These are phyloP conservation scores for Metarhizium sp. DNA, from an alignment of 2,329 filamentous ascomycete genomes.

Conservation along the genomic window DNA sequence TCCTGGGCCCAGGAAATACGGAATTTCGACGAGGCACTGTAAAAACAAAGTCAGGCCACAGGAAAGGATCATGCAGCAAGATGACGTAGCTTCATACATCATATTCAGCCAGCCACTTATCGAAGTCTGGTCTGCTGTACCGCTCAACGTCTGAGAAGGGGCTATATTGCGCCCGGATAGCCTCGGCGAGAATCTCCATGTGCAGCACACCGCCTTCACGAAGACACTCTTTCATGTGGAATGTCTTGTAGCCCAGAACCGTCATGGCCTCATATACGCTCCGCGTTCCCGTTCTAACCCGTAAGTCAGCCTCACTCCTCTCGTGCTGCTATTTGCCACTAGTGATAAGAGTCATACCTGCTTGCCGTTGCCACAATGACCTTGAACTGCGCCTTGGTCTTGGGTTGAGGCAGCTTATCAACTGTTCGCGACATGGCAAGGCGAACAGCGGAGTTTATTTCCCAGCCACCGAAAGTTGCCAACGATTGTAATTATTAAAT, in stretches of 20 bases:
- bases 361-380: slow-evolving; percentile 27
- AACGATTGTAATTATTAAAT: too few relatives aligned
- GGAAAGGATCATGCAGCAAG: too few relatives aligned
- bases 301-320: not conserved
- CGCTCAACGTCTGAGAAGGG: slow-evolving; percentile 1
- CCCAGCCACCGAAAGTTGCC: too few relatives aligned
- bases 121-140: slow-evolving; percentile 20
- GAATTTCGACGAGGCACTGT: slow-evolving; percentile 10
- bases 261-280: slow-evolving; percentile 20
- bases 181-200: slow-evolving; percentile 19
- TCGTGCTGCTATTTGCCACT: not conserved
- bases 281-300: slow-evolving; percentile 19
- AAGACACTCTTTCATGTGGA: slow-evolving; percentile 23
- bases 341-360: slow-evolving; percentile 13
- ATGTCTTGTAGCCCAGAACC: slow-evolving; percentile 25
- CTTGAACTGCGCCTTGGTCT: slow-evolving; percentile 21
- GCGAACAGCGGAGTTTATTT: too few relatives aligned
- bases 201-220: slow-evolving; percentile 9
- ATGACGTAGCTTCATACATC: slow-evolving; percentile 17
- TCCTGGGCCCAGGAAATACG: slow-evolving; percentile 20
- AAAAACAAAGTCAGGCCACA: too few relatives aligned
- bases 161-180: slow-evolving; percentile 19
- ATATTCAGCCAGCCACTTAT: slow-evolving; percentile 30
- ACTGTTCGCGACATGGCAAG: slow-evolving; percentile 11
- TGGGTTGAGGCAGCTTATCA: slow-evolving; percentile 22